Evolutionary conservation across 176 grass and related monocot genomes (phyloP).

Genomic region (Alopecurus myosuroides): DNA sequence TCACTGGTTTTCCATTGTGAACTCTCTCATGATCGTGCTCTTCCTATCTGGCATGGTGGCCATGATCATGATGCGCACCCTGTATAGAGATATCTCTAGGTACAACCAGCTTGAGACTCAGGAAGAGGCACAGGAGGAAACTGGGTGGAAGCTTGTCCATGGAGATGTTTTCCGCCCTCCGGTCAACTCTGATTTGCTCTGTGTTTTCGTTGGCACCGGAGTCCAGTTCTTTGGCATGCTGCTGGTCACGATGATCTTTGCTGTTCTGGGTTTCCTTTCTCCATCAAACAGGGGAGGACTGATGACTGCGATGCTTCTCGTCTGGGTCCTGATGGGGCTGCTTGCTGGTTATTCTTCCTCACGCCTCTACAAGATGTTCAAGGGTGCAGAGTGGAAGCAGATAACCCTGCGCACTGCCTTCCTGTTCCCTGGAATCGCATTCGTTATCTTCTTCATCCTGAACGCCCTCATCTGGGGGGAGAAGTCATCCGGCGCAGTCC

Average conservation of each 20-base stretch:
- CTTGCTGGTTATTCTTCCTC: constrained; percentile 62
- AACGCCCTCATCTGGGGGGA: constrained; percentile 72
- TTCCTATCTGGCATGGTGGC: constrained; percentile 77
- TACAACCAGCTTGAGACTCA: constrained; percentile 72
- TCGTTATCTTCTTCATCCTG: constrained; percentile 58
- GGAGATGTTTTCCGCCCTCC: constrained; percentile 67
- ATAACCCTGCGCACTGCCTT: constrained; percentile 55
- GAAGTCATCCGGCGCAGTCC: constrained; percentile 63
- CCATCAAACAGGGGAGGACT: constrained; percentile 62
- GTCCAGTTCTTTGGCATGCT: constrained; percentile 73
- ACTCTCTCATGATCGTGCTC: constrained; percentile 66
- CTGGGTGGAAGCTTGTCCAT: constrained; percentile 73
- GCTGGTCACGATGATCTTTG: constrained; percentile 66
- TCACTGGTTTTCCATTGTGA: constrained; percentile 74
- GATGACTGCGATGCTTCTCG: constrained; percentile 67
- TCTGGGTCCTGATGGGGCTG: constrained; percentile 71
- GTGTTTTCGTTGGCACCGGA: constrained; percentile 57
- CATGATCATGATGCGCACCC: constrained; percentile 74
- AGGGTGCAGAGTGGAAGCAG: constrained; percentile 71
- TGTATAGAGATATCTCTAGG: constrained; percentile 61
- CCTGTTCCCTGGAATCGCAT: constrained; percentile 54
- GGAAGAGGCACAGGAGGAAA: constrained; percentile 74
- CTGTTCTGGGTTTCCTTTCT: constrained; percentile 70
- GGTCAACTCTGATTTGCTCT: constrained; percentile 49
- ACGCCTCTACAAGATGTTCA: constrained; percentile 70